Base-by-base conservation (phyloP, 129 eudicot species). In the Pseudognaphalium luteoalbum region DNA sequence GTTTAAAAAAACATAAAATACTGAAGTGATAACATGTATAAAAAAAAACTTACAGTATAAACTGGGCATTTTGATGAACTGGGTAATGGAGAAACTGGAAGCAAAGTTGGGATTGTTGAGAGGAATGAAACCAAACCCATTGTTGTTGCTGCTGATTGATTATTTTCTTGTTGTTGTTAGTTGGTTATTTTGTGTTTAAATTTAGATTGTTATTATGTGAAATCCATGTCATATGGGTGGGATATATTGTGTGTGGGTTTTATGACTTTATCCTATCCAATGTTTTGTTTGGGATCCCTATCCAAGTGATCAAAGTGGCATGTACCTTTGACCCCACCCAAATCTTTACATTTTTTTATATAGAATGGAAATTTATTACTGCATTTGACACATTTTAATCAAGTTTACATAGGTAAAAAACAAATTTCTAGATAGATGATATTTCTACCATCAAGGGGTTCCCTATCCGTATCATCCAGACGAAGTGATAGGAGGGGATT, bases 91-190 rank as follows among this genome's bases (percentile, higher is more conserved):
- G 79, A 57, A 25, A 82, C 21, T 66, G 93, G 79, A 75, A 83
- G 83, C 67, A 79, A 57, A 71, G 92, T 80, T 74, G 98, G 93
- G 73, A 88, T 69, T 5, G 96, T 92, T 21, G 98, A 89, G 61
- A 87, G 76, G 77, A 89, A 89, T 30, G 96, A 87, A 52, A 85
- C 73, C 58, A 83, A 28, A 77, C 79, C 93, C 97, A 87, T 86
- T 80, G 73, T 47, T 60, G 71, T 37, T 50, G 52, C 52, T 44
- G 52, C 52, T 44, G 52, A 14, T 44, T 44, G 52, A 44, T 44
- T 44, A 12, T 44, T 44, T 44, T 44, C 17, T 44, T 44, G 4
- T 44, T 44, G 17, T 44, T 44, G 52, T 11, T 42, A 42, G 51
- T 42, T 44, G 17, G 17, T 12, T 44, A 11, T 44, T 44, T 68